phyloP scores from a whole-genome alignment of 2,329 filamentous ascomycete genomes.

The Fusarium austroafricanum region DNA sequence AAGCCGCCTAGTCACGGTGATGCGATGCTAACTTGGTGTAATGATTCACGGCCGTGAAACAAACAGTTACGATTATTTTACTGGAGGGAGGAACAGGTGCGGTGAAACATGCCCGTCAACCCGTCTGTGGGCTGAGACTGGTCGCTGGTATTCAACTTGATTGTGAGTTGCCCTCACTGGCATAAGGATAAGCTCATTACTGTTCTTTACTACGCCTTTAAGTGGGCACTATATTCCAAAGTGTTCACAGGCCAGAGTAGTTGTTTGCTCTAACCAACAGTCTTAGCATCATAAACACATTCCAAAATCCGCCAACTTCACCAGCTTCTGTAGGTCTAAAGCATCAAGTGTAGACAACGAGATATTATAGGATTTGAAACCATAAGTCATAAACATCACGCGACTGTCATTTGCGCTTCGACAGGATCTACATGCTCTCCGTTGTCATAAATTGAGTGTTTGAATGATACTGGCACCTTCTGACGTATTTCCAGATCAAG shows the following conservation, averaged over 20 bases:
- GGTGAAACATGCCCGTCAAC: slow-evolving; percentile 28
- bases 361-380: not conserved
- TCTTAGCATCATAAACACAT: too few relatives aligned
- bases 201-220: not conserved
- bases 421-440: not conserved
- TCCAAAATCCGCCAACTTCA: not conserved
- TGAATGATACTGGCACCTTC: not conserved
- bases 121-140: slow-evolving; percentile 13
- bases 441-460: not conserved
- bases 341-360: not conserved
- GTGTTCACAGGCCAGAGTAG: too few relatives aligned
- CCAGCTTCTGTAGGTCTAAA: not conserved
- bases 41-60: slow-evolving; percentile 29
- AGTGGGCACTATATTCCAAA: too few relatives aligned
- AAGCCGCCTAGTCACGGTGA: slow-evolving; percentile 22
- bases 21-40: slow-evolving; percentile 15
- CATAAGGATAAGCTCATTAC: not conserved
- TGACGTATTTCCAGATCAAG: not conserved
- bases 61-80: slow-evolving; percentile 25
- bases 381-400: not conserved
- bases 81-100: slow-evolving; percentile 5
- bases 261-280: too few relatives aligned
- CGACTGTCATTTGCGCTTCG: not conserved
- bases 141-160: slow-evolving; percentile 16
- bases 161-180: not conserved